A percentile compares a stretch with the other conserved stretches of the same genome.
Evolutionary conservation across 192 early-diverging fungal genomes (phyloP).

Genomic region (Coemansia sp.): DNA sequence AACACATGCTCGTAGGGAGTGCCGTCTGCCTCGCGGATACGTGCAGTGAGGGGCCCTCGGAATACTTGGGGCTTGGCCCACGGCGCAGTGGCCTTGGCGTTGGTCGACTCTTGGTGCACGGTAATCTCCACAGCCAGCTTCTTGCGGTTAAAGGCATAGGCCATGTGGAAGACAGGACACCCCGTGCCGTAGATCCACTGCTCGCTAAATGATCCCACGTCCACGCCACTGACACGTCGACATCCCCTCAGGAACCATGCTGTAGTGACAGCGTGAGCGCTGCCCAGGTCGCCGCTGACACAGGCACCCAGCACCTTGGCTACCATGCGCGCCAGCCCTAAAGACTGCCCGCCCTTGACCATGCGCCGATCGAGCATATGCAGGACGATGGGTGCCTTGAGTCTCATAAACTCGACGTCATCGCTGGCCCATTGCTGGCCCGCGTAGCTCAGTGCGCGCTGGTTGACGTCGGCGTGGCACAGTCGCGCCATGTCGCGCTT

Average conservation of each 20-base stretch:
- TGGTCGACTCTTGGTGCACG: slow-evolving; percentile 73
- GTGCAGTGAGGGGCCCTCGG: slow-evolving; percentile 66
- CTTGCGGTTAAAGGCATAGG: slow-evolving; percentile 89
- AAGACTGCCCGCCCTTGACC: slow-evolving; percentile 63
- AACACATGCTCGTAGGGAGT: slow-evolving; percentile 82
- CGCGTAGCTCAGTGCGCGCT: slow-evolving; percentile 76
- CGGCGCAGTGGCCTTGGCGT: slow-evolving; percentile 45
- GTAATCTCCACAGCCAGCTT: slow-evolving; percentile 93
- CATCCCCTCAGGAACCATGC: slow-evolving; percentile 76
- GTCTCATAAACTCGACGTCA: slow-evolving; percentile 69
- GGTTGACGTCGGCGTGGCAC: slow-evolving; percentile 80
- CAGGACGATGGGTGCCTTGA: slow-evolving; percentile 87
- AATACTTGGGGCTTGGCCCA: slow-evolving; percentile 50
- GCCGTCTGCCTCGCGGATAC: slow-evolving; percentile 81
- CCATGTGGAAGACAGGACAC: slow-evolving; percentile 81
- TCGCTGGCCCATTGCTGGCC: slow-evolving; percentile 43
- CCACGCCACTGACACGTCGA: slow-evolving; percentile 83
- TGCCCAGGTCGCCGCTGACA: slow-evolving; percentile 64
- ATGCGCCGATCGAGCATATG: slow-evolving; percentile 90
- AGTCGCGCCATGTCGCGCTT: slow-evolving; percentile 79
- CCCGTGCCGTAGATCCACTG: slow-evolving; percentile 95
- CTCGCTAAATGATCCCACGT: slow-evolving; percentile 76
- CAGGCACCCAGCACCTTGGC: slow-evolving; percentile 75
- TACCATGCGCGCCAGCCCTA: slow-evolving; percentile 73
- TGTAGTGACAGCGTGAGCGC: slow-evolving; percentile 59